Base-by-base conservation (phyloP, 2,329 filamentous ascomycete genomes). In the Botrytis paeoniae region DNA sequence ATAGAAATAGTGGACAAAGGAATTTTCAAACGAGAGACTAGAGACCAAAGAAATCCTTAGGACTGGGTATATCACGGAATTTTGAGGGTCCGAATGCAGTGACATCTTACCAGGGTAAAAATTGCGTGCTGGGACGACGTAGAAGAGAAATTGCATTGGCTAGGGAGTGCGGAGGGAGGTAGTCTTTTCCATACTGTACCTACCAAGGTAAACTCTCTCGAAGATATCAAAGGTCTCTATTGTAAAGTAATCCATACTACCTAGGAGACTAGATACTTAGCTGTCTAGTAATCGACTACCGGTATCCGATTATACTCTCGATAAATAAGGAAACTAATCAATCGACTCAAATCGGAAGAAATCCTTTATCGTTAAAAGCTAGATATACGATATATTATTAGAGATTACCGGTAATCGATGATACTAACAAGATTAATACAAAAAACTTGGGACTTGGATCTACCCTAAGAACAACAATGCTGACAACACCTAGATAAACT, bases 71-170 rank as follows among this genome's bases (percentile, higher is more conserved):
- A 66, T 37, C 43, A 37, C 45, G 64, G 64, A 54, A 18, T 41
- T 54, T 68, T 14, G 7, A 68, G 48, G 48, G 64, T 39, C 45
- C 64, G 64, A 68, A 41, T 41, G 48, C 65, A 57, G 48, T 41
- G 18, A 25, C 65, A 68, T 32, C 14, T 57, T 57, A 18, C 51
- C 51, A 18, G 65, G 65, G 39, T 68, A 5, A 43, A 29, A 57
- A 68, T 68, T 68, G 65, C 45, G 64, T 66, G 64, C 64, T 66
- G 64, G 51, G 12, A 51, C 48, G 48, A 51, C 48, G 25, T n/a
- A 29, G 1, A 29, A 57, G 51, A 57, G 51, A 57, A 29, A 29
- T 57, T 57, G 51, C n/a, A 18, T 57, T 16, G 8, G n/a, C 48
- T 51, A 51, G 48, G 25, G 48, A n/a, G 48, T 12, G 48, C 14